These are phyloP conservation scores for Apocynum venetum DNA, from an alignment of 257 asterid species.

Conservation along the genomic window DNA sequence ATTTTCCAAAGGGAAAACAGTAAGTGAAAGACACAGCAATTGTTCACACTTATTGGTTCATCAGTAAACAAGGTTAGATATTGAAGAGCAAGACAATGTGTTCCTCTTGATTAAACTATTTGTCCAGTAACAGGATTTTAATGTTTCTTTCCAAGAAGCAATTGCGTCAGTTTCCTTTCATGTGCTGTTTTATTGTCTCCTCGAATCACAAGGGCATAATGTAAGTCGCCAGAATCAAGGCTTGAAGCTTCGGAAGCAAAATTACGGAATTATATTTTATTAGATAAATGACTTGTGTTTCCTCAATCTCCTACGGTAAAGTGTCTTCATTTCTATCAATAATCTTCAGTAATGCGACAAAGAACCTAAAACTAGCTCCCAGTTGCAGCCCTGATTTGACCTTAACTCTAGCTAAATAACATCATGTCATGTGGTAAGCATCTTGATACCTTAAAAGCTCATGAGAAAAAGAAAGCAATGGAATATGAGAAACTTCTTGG, in stretches of 20 bases:
- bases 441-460: background rate
- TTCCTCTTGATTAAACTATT: background rate
- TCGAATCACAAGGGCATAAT: background rate
- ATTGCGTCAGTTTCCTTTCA: background rate
- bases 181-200: background rate
- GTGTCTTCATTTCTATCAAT: background rate
- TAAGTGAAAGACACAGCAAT: background rate
- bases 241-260: background rate
- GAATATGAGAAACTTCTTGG: background rate
- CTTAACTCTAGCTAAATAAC: background rate
- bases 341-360: background rate
- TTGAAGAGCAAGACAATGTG: background rate
- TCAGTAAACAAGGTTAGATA: background rate
- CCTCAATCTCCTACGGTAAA: background rate
- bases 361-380: background rate
- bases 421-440: background rate
- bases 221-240: background rate
- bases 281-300: background rate
- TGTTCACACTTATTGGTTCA: background rate
- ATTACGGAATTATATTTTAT: no score
- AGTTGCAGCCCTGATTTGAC: background rate
- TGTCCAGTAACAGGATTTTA: background rate
- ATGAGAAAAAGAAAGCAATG: background rate
- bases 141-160: background rate
- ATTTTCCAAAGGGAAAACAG: background rate